A percentile compares a stretch with the other conserved stretches of the same genome.
These are phyloP conservation scores for Aspergillus leporis DNA, from an alignment of 495 filamentous ascomycete genomes.

Conservation along the genomic window DNA sequence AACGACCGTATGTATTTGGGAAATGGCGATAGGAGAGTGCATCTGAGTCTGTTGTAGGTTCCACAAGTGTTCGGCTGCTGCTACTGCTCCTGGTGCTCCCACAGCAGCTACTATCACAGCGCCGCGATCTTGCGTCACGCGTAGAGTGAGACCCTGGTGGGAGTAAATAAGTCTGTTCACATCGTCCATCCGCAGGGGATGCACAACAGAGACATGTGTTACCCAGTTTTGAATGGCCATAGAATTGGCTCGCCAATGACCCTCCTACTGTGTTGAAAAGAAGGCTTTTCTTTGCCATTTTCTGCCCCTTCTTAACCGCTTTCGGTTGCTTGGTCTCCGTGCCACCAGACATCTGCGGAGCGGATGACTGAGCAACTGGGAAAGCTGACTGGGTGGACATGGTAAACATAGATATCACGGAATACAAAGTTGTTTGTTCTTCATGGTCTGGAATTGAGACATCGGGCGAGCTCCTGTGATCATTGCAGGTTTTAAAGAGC, in stretches of 20 bases:
- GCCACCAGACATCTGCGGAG: neutral
- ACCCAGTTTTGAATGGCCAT: neutral
- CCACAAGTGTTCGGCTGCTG: conserved; percentile 4
- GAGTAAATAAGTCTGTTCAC: neutral
- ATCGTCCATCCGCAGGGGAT: neutral
- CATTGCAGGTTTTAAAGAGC: neutral
- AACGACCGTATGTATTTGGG: neutral
- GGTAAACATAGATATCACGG: neutral
- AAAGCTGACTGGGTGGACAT: neutral
- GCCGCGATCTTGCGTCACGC: neutral
- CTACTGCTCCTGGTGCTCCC: conserved; percentile 3
- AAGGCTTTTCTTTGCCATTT: neutral
- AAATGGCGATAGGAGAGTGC: neutral
- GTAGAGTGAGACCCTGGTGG: neutral
- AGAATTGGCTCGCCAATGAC: neutral
- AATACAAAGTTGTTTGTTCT: neutral
- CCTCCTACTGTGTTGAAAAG: neutral
- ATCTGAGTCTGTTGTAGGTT: neutral
- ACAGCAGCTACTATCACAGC: neutral
- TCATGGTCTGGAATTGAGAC: neutral
- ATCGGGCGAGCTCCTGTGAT: neutral
- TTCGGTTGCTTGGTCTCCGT: neutral
- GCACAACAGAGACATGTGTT: neutral
- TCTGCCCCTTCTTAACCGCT: neutral
- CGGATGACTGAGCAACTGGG: neutral